Conservation (phyloP, 1,139 yeast species). For the Yamadazyma dendronema region DNA sequence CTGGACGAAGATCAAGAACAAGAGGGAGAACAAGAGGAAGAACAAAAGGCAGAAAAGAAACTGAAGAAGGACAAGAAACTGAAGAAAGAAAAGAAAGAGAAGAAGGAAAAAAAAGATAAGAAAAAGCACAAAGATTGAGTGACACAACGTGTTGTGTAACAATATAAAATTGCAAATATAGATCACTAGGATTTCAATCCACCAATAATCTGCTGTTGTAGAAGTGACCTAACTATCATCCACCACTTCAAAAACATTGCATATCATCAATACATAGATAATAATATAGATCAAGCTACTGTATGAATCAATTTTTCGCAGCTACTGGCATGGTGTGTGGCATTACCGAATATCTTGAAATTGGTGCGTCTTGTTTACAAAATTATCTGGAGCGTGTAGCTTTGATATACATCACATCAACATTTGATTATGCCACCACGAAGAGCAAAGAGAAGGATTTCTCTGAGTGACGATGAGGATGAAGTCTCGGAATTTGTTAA, state of each 20-base stretch:
- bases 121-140: conserved; percentile 19
- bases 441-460: conserved; percentile 14
- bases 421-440: conserved; percentile 6
- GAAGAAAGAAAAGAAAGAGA: conserved; percentile 19
- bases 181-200: too few relatives aligned
- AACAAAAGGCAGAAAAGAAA: conserved; percentile 11
- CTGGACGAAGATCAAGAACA: conserved; percentile 17
- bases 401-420: not conserved
- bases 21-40: conserved; percentile 12
- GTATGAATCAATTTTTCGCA: too few relatives aligned
- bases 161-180: too few relatives aligned
- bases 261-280: too few relatives aligned
- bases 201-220: too few relatives aligned
- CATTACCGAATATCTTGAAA: too few relatives aligned
- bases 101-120: conserved; percentile 14
- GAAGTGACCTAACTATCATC: too few relatives aligned
- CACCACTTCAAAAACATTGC: too few relatives aligned
- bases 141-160: not conserved
- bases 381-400: conserved; percentile 2
- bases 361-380: conserved; percentile 1
- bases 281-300: too few relatives aligned
- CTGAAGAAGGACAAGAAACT: conserved; percentile 16
- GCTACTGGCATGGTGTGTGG: too few relatives aligned
- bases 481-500: conserved; percentile 29
- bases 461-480: conserved; percentile 19